These are phyloP conservation scores for Spiromastix sp. DNA, from an alignment of 2,329 filamentous ascomycete genomes.

Conservation along the genomic window DNA sequence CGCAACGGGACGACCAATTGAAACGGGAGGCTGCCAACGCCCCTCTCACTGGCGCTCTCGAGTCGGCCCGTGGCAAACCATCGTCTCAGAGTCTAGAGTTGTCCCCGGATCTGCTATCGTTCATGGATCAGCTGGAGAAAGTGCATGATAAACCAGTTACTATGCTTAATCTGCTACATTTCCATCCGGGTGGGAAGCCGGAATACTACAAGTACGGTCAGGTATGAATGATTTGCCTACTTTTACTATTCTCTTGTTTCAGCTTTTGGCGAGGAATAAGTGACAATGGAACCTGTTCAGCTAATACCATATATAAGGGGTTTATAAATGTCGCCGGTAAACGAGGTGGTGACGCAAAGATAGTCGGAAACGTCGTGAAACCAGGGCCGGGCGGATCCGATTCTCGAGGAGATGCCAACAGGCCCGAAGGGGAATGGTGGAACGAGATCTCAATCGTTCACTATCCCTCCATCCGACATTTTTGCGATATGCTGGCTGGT, in stretches of 20 bases:
- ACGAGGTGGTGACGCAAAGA: constrained; percentile 50
- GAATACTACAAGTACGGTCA: constrained; percentile 49
- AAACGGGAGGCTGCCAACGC: constrained; percentile 16
- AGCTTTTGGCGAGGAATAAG: too few relatives aligned
- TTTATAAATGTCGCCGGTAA: constrained; percentile 37
- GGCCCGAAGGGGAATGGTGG: constrained; percentile 35
- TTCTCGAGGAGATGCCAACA: constrained; percentile 14
- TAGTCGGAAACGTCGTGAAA: constrained; percentile 48
- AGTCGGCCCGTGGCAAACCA: constrained; percentile 20
- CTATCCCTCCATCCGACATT: constrained; percentile 52
- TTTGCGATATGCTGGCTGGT: constrained; percentile 50
- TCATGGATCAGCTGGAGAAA: constrained; percentile 32
- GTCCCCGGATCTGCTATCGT: constrained; percentile 39
- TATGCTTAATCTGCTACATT: constrained; percentile 55
- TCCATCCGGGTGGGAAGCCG: constrained; percentile 41
- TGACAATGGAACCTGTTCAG: too few relatives aligned
- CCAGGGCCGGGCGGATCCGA: constrained; percentile 14
- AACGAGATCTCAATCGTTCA: constrained; percentile 56
- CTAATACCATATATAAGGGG: too few relatives aligned
- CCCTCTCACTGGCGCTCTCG: constrained; percentile 23
- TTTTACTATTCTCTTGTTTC: too few relatives aligned
- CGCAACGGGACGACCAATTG: constrained; percentile 13
- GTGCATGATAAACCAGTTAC: constrained; percentile 39
- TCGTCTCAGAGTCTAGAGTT: constrained; percentile 45
- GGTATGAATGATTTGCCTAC: too few relatives aligned